Conservation (phyloP, 2,329 filamentous ascomycete genomes). For the Phyllosticta paracitricarpa region DNA sequence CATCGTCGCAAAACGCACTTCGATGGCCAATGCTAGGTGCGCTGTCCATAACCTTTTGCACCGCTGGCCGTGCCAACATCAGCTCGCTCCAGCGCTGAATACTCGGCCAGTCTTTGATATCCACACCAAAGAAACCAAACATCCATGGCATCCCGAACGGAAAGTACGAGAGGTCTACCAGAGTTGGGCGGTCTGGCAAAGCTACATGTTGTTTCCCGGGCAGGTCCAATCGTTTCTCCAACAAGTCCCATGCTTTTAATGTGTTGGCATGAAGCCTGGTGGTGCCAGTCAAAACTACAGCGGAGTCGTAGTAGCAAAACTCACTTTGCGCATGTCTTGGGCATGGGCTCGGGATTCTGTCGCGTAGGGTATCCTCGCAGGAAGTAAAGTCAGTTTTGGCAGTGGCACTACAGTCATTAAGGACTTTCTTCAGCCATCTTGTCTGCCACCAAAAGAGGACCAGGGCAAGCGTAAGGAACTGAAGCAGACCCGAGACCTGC, state of each 20-base stretch:
- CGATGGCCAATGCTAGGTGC: constrained; percentile 15
- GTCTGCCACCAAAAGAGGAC: too few relatives aligned
- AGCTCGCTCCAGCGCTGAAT: constrained; percentile 21
- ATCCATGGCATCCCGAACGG: constrained; percentile 31
- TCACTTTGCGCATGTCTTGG: constrained; percentile 16
- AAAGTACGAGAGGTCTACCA: constrained; percentile 28
- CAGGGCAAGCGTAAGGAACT: background rate
- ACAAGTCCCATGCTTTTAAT: background rate
- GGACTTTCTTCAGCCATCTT: background rate
- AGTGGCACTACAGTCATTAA: constrained; percentile 13
- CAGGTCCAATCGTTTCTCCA: background rate
- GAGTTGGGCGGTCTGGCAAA: constrained; percentile 24
- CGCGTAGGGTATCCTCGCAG: constrained; percentile 19
- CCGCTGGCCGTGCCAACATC: constrained; percentile 18
- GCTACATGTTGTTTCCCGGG: constrained; percentile 25
- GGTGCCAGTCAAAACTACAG: background rate
- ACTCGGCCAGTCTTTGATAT: constrained; percentile 23
- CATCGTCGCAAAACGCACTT: too few relatives aligned
- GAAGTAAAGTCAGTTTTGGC: constrained; percentile 30
- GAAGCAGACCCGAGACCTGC: constrained; percentile 24
- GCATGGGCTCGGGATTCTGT: constrained; percentile 16
- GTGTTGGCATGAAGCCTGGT: background rate
- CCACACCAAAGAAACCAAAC: constrained; percentile 25
- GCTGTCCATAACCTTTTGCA: constrained; percentile 13
- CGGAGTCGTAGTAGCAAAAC: background rate